A percentile compares a stretch with the other conserved stretches of the same genome.
Evolutionary conservation across 1,284 basidiomycete species (phyloP).

Genomic region (Vanrija pseudolonga): DNA sequence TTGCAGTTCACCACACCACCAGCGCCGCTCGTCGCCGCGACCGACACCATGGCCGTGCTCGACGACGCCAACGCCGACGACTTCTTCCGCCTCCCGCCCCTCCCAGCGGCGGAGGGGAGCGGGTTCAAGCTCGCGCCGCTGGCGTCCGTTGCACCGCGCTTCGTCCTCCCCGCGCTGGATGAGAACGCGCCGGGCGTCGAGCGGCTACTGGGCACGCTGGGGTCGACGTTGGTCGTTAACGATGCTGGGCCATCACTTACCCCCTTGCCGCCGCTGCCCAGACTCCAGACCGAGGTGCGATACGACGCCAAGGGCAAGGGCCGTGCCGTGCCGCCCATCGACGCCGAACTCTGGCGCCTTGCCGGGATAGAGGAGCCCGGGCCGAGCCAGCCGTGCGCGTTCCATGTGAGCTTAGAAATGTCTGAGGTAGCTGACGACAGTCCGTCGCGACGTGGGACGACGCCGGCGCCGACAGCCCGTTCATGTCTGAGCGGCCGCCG

Average conservation of each 20-base stretch:
- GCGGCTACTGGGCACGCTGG: conserved; percentile 15
- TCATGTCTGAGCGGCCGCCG: conserved; percentile 23
- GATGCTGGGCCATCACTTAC: neutral
- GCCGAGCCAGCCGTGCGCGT: conserved; percentile 14
- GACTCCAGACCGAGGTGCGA: too few species aligned
- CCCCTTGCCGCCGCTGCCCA: neutral
- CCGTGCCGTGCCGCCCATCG: too few species aligned
- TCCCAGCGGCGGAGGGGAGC: neutral
- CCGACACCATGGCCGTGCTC: neutral
- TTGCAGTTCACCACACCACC: too few species aligned
- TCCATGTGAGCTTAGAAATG: conserved; percentile 20
- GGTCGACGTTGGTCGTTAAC: neutral
- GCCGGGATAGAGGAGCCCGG: conserved; percentile 14
- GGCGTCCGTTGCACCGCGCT: conserved; percentile 9
- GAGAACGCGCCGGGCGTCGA: conserved; percentile 27
- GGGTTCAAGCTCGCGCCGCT: neutral
- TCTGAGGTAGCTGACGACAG: neutral
- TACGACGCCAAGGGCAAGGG: too few species aligned
- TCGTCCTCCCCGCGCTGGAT: conserved; percentile 26
- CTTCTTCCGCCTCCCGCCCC: conserved; percentile 6
- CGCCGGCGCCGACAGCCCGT: conserved; percentile 6
- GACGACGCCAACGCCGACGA: too few species aligned
- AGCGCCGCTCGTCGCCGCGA: too few species aligned
- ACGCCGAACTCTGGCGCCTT: too few species aligned
- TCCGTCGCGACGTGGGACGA: conserved; percentile 29